Percentiles rank a stretch among this genome's conserved stretches.
These are phyloP conservation scores for Endothia cerciana DNA, from an alignment of 2,329 filamentous ascomycete genomes.

Conservation along the genomic window DNA sequence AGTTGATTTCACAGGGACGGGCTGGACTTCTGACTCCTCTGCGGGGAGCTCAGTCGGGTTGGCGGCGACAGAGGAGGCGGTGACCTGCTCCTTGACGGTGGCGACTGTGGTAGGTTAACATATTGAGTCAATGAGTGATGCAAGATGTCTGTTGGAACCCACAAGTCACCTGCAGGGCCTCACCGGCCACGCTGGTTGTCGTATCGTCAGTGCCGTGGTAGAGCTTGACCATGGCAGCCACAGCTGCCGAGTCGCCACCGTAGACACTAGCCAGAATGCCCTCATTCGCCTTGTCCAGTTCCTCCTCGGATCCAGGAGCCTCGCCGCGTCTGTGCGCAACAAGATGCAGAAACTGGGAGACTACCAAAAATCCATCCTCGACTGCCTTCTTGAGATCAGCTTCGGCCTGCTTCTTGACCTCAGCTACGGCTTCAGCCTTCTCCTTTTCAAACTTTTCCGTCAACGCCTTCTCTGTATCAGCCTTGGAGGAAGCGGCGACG, in stretches of 20 bases:
- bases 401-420: slow-evolving; percentile 58
- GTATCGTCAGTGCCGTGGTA: slow-evolving; percentile 72
- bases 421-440: slow-evolving; percentile 57
- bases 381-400: slow-evolving; percentile 60
- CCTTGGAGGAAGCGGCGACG: slow-evolving; percentile 61
- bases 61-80: slow-evolving; percentile 55
- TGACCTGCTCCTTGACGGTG: slow-evolving; percentile 59
- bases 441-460: slow-evolving; percentile 56
- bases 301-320: slow-evolving; percentile 64
- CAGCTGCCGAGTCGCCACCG: slow-evolving; percentile 74
- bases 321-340: slow-evolving; percentile 76
- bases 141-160: slow-evolving; percentile 42
- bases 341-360: slow-evolving; percentile 80
- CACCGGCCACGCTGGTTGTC: slow-evolving; percentile 67
- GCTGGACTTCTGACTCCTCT: slow-evolving; percentile 39
- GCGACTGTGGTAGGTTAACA: slow-evolving; percentile 49
- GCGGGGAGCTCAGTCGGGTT: slow-evolving; percentile 34
- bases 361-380: slow-evolving; percentile 66
- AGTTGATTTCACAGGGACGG: slow-evolving; percentile 33
- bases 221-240: slow-evolving; percentile 75
- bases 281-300: slow-evolving; percentile 81
- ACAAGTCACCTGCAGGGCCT: slow-evolving; percentile 73
- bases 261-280: slow-evolving; percentile 80
- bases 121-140: background rate
- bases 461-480: slow-evolving; percentile 62